Conservation (phyloP, 2,329 filamentous ascomycete species). For the Penicillium sp. region DNA sequence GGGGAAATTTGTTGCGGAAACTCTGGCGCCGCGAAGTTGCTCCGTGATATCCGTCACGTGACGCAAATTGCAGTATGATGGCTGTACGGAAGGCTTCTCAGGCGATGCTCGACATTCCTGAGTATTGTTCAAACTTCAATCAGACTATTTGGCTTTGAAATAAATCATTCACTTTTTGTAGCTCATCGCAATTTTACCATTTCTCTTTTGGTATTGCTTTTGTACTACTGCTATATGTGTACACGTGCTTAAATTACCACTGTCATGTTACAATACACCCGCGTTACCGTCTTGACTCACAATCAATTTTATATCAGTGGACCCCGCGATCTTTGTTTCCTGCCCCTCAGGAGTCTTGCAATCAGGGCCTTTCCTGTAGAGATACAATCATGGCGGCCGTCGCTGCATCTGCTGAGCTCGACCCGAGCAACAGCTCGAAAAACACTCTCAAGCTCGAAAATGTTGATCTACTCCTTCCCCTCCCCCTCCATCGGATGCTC, state of each 20-base stretch:
- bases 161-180: background rate
- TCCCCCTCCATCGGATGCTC: conserved; percentile 24
- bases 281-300: conserved; percentile 20
- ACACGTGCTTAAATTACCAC: conserved; percentile 9
- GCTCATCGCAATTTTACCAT: no score
- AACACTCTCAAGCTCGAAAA: conserved; percentile 71
- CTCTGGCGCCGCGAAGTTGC: conserved; percentile 30
- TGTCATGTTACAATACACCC: conserved; percentile 8
- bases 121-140: background rate
- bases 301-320: conserved; percentile 27
- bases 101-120: background rate
- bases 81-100: background rate
- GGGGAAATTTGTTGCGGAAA: conserved; percentile 30
- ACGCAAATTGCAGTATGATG: background rate
- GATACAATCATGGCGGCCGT: conserved; percentile 45
- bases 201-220: background rate
- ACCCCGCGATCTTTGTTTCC: conserved; percentile 29
- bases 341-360: conserved; percentile 28
- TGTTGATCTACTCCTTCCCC: conserved; percentile 35
- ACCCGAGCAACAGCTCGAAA: conserved; percentile 58
- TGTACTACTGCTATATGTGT: background rate
- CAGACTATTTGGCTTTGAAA: no score
- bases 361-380: conserved; percentile 26
- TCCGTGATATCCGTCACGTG: conserved; percentile 30
- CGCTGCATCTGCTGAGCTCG: conserved; percentile 59